phyloP scores from a whole-genome alignment of 1,139 yeast species.

The Casaregolazyma lundiana region DNA sequence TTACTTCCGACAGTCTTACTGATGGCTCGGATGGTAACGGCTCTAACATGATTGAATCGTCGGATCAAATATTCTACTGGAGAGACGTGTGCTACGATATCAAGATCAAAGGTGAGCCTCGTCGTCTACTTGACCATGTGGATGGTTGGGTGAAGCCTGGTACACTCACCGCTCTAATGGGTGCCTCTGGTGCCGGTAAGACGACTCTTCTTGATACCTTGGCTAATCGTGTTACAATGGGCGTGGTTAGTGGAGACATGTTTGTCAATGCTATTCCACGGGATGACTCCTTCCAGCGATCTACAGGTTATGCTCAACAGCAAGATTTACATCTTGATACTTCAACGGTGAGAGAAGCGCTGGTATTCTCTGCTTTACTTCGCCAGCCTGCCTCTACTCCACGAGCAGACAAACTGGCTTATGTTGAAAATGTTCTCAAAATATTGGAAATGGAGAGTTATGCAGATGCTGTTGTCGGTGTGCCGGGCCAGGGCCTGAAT shows the following conservation, averaged over 20 bases:
- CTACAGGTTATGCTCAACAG: conserved; percentile 64
- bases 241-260: conserved; percentile 61
- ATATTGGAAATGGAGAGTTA: conserved; percentile 56
- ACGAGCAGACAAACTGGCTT: conserved; percentile 47
- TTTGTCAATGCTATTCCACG: conserved; percentile 53
- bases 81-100: conserved; percentile 48
- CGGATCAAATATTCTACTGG: conserved; percentile 49
- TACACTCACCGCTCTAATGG: conserved; percentile 59
- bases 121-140: conserved; percentile 49
- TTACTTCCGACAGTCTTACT: background rate
- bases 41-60: conserved; percentile 28
- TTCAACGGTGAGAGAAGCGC: conserved; percentile 57
- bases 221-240: conserved; percentile 55
- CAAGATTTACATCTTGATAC: conserved; percentile 58
- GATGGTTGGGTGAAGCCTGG: conserved; percentile 68
- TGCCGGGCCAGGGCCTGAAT: conserved; percentile 53
- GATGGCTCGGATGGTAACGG: conserved; percentile 6
- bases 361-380: conserved; percentile 55
- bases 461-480: conserved; percentile 62
- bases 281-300: conserved; percentile 51
- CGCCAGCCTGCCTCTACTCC: conserved; percentile 51
- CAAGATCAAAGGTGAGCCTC: conserved; percentile 42
- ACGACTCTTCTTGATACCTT: conserved; percentile 57
- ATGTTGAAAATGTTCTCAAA: conserved; percentile 54
- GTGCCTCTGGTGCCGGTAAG: conserved; percentile 68